These are phyloP conservation scores for Serendipita sp. DNA, from an alignment of 768 basidiomycete species.

Conservation along the genomic window DNA sequence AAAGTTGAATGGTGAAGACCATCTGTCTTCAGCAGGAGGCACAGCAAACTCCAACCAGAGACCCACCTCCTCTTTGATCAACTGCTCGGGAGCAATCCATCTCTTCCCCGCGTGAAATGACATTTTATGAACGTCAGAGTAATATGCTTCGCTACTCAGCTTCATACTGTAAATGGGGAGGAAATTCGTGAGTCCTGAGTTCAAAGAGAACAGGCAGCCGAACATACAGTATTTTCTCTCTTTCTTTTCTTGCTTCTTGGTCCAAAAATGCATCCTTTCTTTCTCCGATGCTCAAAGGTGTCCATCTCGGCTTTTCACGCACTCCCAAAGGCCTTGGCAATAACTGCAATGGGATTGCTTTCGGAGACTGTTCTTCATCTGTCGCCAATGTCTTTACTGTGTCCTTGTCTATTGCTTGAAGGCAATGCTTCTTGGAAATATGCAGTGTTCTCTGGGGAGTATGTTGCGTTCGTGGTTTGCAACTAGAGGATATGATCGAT, in stretches of 20 bases:
- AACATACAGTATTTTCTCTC: background rate
- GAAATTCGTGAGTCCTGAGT: background rate
- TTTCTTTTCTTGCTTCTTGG: background rate
- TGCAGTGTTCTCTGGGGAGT: too few relatives aligned
- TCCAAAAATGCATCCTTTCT: background rate
- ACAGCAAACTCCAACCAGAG: background rate
- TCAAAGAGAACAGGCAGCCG: background rate
- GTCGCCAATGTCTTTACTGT: too few relatives aligned
- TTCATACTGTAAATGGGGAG: background rate
- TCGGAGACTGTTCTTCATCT: too few relatives aligned
- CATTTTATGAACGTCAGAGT: constrained; percentile 2
- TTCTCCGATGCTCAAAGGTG: background rate
- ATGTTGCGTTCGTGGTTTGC: too few relatives aligned
- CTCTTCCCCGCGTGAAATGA: constrained; percentile 67
- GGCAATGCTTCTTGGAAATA: too few relatives aligned
- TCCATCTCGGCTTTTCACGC: constrained; percentile 8
- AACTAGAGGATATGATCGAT: too few relatives aligned
- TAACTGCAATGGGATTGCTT: background rate
- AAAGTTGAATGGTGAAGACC: background rate
- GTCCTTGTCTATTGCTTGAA: too few relatives aligned
- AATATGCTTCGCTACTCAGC: background rate
- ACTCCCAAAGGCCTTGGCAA: too few relatives aligned
- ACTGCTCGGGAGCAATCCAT: constrained; percentile 78
- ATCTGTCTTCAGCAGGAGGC: background rate
- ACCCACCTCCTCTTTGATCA: constrained; percentile 82